Evolutionary conservation across 768 basidiomycete genomes (phyloP), one percentile per base, ranked within the genome.

Genomic region (Xerocomus potaroensis): DNA sequence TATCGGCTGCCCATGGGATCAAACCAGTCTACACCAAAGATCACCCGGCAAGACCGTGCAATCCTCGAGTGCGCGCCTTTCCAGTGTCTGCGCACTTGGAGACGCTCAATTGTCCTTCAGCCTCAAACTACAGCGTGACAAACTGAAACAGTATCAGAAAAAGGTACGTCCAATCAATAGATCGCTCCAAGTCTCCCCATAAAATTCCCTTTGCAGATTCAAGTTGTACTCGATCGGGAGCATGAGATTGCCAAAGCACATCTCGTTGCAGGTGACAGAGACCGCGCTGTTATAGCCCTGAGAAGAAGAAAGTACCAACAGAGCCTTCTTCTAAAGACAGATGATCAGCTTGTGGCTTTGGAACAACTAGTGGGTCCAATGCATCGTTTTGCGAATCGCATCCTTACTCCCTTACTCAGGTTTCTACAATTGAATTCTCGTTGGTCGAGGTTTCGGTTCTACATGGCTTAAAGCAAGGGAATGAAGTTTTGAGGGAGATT

Each of bases 371-470:
- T 93, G 51, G 51, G 82, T 69, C 30, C 16, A 33, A 15, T 15
- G 10, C 37, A 36, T 43, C 40, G 5, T 40, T 44, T 53, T 16
- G 9, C 31, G 23, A 16, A 12, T 26, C 23, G 14, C 31, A 16
- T 45, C 23, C 10, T 45, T 23, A 49, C 15, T n/a, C 19, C 24
- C 24, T 44, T 44, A 3, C 2, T 34, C 40, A 99, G 95, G 93
- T 97, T 21, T 89, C 91, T 4, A 89, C 87, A 0, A 96, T 99
- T 58, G 96, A 99, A 65, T 98, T 96, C 71, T 92, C 96, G 7
- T 75, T 94, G 40, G 83, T 98, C 18, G 90, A 98, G 66, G 81
- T 89, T 36, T 92, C 93, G 3, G 89, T 99, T 9, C 61, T 98
- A 27, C 91, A 91, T 63, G 96, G 95, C 8, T 69, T 99, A 35